Base-by-base conservation (phyloP, 495 filamentous ascomycete genomes). In the Tuber umbilicatum region DNA sequence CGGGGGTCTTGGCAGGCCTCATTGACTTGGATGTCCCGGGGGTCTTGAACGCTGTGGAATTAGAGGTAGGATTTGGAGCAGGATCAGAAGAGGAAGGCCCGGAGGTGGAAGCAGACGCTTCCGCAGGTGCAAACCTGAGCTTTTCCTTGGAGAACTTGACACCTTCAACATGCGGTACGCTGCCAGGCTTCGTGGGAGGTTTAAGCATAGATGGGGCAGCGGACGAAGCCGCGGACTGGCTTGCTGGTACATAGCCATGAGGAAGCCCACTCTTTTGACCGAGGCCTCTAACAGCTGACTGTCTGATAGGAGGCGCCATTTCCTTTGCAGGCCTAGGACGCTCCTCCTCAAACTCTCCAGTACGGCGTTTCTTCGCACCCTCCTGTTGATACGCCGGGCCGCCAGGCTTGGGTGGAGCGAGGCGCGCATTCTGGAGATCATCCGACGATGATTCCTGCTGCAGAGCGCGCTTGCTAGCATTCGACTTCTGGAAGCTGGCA, bases 231-330 rank as follows among this genome's bases (percentile, higher is more conserved):
- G 86, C 87, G 71, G 88, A 88, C 10, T 68, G n/a, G 38, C 69
- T 17, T 9, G 64, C 73, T 31, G 74, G 27, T 55, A 85, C 79
- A 82, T 92, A 92, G 38, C 88, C 89, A 81, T 87, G 87, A 41
- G 86, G 82, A 81, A 91, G 92, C 67, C 88, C 35, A 72, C 41
- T 85, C 40, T 81, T 81, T 72, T 71, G 70, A 23, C 73, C 64
- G 6, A 50, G 75, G 45, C 76, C 80, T 74, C 69, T 78, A 68
- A 73, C 64, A 71, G 77, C 72, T 2, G 92, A 93, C 76, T 93
- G 92, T 73, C 94, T 89, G 73, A 95, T 92, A 19, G 94, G 93
- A 68, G 93, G 92, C 35, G 89, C 91, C 85, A 92, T 94, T 70
- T 78, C 79, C 70, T 76, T 76, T 39, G 70, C 70, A 42, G 75